Evolutionary conservation across 2,329 filamentous ascomycete genomes (phyloP), one percentile per base, ranked within the genome.

Genomic region (Penicillium corylophilum): DNA sequence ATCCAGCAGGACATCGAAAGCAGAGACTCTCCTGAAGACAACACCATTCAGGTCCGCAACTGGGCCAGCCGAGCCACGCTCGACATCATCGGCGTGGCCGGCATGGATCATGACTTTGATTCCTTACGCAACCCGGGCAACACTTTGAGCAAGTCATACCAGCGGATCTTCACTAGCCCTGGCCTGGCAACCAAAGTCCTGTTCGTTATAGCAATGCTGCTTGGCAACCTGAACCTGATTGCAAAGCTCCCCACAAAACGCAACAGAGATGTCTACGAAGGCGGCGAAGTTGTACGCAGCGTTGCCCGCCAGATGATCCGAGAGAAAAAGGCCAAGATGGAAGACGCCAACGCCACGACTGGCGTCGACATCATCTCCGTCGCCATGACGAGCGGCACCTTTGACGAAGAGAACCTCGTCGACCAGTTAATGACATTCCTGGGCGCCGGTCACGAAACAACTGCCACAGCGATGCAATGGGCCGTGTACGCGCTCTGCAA

Each of bases 391-490:
- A 90, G 85, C 35, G 88, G 88, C 42, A 83, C 79, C 5, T 94
- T 95, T 71, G 81, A 75, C 12, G 89, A 94, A 56, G 87, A 90
- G 44, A 84, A 90, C 54, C 81, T 95, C n/a, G 82, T 90, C 31
- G 88, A 94, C 68, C 90, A 95, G 72, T 82, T 94, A 67, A 94
- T 95, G 89, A 95, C 89, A 0, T 94, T 95, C 75, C 81, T 95
- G 5, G 87, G 87, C 1, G 90, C 90, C 0, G 87, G 86, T 20
- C 89, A 93, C 69, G 88, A 93, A 72, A 93, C 89, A 1, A 92
- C 88, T 0, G 84, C 89, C 1, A 81, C 85, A 1, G 80, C 88
- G 16, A 78, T 94, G 66, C 87, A 85, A n/a, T 93, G 88, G 87
- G 82, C 86, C 3, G 72, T 85, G 7, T 89, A 90, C 65, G 74